Evolutionary conservation across 169 alveolate genomes (phyloP).

Genomic region (Plasmodium chabaudi): DNA sequence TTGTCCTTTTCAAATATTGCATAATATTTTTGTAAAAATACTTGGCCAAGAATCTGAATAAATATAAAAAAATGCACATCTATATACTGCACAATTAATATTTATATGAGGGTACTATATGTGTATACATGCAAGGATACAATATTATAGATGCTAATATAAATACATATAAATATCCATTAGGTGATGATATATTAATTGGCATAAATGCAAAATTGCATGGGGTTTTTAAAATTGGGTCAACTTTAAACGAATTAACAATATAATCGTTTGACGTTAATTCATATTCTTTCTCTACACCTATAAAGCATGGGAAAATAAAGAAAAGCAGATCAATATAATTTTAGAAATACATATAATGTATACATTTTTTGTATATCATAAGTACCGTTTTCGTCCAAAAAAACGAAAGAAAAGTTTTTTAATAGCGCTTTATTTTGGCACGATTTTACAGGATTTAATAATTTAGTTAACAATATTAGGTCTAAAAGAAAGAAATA

Average conservation of each 20-base stretch:
- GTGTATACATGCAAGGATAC: neutral
- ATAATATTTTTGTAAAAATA: constrained; percentile 74
- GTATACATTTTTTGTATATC: neutral
- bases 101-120: neutral
- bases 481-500: constrained; percentile 17
- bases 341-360: neutral
- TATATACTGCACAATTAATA: constrained; percentile 3
- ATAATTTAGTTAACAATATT: constrained; percentile 52
- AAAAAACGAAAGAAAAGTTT: constrained; percentile 61
- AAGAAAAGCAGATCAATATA: too few species aligned
- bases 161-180: constrained; percentile 71
- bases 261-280: constrained; percentile 72
- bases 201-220: constrained; percentile 77
- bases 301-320: neutral
- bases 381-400: constrained; percentile 42
- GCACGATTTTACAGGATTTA: constrained; percentile 39
- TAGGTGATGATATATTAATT: constrained; percentile 67
- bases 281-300: constrained; percentile 52
- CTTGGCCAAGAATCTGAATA: constrained; percentile 73
- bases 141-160: neutral
- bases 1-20: constrained; percentile 76
- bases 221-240: constrained; percentile 68
- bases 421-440: constrained; percentile 26
- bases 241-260: constrained; percentile 49
- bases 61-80: neutral